A percentile compares a stretch with the other conserved stretches of the same genome.
Evolutionary conservation across 2,329 filamentous ascomycete species (phyloP).

Genomic region (Tolypocladium album): DNA sequence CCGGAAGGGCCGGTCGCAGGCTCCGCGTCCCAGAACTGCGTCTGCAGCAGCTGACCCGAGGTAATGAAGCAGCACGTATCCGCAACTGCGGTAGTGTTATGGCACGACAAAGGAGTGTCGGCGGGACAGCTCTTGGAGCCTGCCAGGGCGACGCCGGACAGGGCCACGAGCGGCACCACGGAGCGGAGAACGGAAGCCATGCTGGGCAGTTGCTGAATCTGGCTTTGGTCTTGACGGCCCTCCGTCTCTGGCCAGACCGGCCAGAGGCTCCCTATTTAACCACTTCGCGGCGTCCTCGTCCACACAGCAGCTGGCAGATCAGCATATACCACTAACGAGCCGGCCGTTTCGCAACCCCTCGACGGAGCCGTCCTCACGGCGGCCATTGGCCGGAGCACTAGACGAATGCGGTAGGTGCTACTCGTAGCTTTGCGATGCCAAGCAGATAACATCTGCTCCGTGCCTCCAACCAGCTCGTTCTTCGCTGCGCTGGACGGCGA

Average conservation of each 20-base stretch:
- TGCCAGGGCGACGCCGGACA: constrained; percentile 6
- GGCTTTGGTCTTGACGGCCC: background rate
- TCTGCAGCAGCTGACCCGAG: constrained; percentile 59
- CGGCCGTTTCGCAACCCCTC: background rate
- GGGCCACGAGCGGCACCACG: constrained; percentile 7
- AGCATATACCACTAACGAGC: background rate
- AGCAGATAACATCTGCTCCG: background rate
- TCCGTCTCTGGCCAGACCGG: background rate
- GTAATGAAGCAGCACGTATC: constrained; percentile 66
- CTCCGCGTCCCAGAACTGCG: constrained; percentile 66
- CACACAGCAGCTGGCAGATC: background rate
- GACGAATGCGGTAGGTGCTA: background rate
- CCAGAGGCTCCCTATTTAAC: background rate
- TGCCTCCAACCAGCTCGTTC: background rate
- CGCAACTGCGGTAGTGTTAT: constrained; percentile 45
- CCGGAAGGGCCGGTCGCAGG: constrained; percentile 50
- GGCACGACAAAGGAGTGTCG: constrained; percentile 46
- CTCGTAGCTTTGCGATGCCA: background rate
- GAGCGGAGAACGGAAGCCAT: constrained; percentile 6
- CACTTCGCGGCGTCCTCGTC: background rate
- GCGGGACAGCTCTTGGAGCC: constrained; percentile 12
- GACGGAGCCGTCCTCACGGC: background rate
- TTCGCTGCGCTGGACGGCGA: background rate
- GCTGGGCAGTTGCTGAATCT: background rate
- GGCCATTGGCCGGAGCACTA: background rate